Evolutionary conservation across 345 rosid genomes (phyloP), one percentile per base, ranked within the genome.

Genomic region (Boechera retrofracta): DNA sequence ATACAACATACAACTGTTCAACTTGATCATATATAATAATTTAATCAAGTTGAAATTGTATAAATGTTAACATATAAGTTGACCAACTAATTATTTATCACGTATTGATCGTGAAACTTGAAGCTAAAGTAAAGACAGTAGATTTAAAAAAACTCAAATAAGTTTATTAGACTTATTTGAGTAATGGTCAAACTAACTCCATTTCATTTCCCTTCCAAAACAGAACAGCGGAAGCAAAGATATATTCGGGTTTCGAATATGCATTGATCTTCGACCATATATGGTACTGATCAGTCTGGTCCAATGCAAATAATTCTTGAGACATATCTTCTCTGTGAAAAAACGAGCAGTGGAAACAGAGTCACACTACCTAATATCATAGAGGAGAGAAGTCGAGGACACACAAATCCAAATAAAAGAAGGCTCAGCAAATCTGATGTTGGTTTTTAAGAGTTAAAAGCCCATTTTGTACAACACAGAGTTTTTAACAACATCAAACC

Each of bases 401-500:
- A 7, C 35, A 51, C 10, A 60, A 26, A 60, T 41, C 47, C 24
- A 61, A 41, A 42, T 51, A 35, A 60, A 47, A 28, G 39, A 48
- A 55, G 66, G 41, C 80, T 77, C 36, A 35, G 53, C 67, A 64
- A 77, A 71, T 77, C 80, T 77, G 72, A 64, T 16, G 72, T 16
- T 47, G 28, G 71, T 56, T 61, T 67, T 36, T 35, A 70, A 64
- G 71, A 64, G 76, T 71, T 45, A 68, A 65, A 21, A 72, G 62
- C 81, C 81, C 72, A 57, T 77, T 71, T 71, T 77, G 81, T 71
- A 77, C 77, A 71, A 70, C 80, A 21, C 1, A 45, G 8, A 57
- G 39, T 63, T 73, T 73, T 65, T 55, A 24, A 77, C 66, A 71
- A 64, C 55, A 57, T 0, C 61, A 64, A 64, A 77, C 59, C 66